phyloP scores from a whole-genome alignment of 495 filamentous ascomycete genomes.

The Aspergillus nanangensis region DNA sequence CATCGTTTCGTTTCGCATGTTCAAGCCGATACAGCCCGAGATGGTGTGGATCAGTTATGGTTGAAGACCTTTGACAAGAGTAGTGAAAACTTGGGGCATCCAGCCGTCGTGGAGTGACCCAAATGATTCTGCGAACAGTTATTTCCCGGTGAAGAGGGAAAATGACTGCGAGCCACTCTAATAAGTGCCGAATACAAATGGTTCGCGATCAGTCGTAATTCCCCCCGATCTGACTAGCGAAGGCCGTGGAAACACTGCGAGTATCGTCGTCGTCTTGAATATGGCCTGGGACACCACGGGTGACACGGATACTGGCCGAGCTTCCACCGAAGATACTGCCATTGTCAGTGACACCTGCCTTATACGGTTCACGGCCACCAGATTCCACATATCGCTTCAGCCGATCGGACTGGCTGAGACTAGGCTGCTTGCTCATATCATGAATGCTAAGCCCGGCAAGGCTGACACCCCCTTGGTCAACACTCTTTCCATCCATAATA shows the following conservation, averaged over 20 bases:
- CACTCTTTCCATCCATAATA: constrained; percentile 64
- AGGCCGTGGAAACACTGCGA: constrained; percentile 90
- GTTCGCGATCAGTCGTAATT: constrained; percentile 85
- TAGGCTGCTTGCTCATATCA: constrained; percentile 69
- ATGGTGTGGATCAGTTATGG: constrained; percentile 7
- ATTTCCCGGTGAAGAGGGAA: constrained; percentile 9
- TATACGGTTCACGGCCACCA: constrained; percentile 52
- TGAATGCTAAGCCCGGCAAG: constrained; percentile 76
- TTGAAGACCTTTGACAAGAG: constrained; percentile 7
- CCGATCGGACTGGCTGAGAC: constrained; percentile 80
- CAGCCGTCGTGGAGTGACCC: constrained; percentile 9
- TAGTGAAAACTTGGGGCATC: constrained; percentile 10
- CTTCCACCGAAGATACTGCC: constrained; percentile 75
- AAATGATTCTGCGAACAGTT: constrained; percentile 12
- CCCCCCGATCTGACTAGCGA: constrained; percentile 89
- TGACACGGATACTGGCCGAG: constrained; percentile 54
- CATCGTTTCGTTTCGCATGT: too few relatives aligned
- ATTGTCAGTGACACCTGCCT: constrained; percentile 44
- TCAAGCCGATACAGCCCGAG: constrained; percentile 11
- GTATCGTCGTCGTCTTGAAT: constrained; percentile 78
- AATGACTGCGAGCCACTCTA: constrained; percentile 13
- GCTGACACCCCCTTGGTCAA: constrained; percentile 81
- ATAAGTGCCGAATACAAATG: too few relatives aligned
- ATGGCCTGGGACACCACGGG: constrained; percentile 45
- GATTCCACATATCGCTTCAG: constrained; percentile 87